Conservation (phyloP, 1,284 basidiomycete genomes). For the Ustilago lituana region DNA sequence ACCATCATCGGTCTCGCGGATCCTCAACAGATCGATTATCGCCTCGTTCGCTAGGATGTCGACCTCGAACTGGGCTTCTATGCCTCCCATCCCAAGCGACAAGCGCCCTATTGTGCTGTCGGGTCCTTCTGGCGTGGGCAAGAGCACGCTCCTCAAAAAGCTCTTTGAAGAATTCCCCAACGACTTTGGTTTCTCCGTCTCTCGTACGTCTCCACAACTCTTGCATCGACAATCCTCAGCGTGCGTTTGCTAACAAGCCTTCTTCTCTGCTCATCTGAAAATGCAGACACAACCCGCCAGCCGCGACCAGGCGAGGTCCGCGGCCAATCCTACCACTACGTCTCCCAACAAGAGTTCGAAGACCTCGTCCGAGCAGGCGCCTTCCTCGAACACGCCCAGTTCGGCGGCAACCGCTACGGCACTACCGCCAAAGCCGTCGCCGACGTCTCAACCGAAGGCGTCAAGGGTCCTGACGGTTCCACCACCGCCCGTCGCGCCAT, state of each 20-base stretch:
- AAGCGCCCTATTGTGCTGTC: slow-evolving; percentile 77
- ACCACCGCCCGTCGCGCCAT: slow-evolving; percentile 78
- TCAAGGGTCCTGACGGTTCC: slow-evolving; percentile 29
- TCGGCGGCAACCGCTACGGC: slow-evolving; percentile 90
- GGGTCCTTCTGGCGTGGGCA: slow-evolving; percentile 90
- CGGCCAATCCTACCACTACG: slow-evolving; percentile 76
- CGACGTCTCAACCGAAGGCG: slow-evolving; percentile 68
- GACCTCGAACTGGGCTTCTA: slow-evolving; percentile 38
- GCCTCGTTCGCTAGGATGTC: slow-evolving; percentile 23
- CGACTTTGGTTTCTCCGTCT: slow-evolving; percentile 88
- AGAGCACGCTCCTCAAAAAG: slow-evolving; percentile 86
- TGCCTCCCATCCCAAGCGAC: slow-evolving; percentile 34
- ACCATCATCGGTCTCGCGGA: neutral
- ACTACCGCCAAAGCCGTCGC: slow-evolving; percentile 80
- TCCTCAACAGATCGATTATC: neutral
- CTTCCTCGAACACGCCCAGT: slow-evolving; percentile 77
- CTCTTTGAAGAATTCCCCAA: slow-evolving; percentile 85
- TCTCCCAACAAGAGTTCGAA: slow-evolving; percentile 71
- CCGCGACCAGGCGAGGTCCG: slow-evolving; percentile 85
- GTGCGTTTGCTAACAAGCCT: no score
- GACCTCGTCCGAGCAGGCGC: slow-evolving; percentile 70
- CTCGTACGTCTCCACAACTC: slow-evolving; percentile 82
- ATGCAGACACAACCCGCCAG: slow-evolving; percentile 86
- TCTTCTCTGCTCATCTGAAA: no score
- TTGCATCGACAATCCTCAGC: slow-evolving; percentile 28